Base-by-base conservation (phyloP, 106 monocot genomes). In the Alisma plantagoaquatica region DNA sequence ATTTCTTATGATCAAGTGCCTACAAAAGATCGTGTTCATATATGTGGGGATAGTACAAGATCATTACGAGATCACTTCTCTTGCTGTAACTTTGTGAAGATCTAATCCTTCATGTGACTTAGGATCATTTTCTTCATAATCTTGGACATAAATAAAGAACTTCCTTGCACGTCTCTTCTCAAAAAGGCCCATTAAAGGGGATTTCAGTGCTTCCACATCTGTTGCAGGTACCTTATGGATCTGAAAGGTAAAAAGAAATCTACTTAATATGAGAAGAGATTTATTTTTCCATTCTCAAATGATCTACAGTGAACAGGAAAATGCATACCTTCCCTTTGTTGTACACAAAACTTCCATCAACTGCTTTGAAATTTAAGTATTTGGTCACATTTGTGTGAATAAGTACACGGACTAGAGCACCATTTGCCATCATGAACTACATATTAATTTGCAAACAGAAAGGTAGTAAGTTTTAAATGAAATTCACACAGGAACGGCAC, bases 351-450 rank as follows among this genome's bases (percentile, higher is more conserved):
- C 93, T 83, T 43, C 93, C 93, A 67, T 93, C 93, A 60, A 93
- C 93, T 32, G 93, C 93, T 46, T 93, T 93, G 57, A 87, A 93
- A 60, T 83, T 93, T 32, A 93, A 50, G 65, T 93, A 87, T 44
- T 93, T 69, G 18, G 93, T 87, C 23, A 87, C 93, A 62, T 75
- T 83, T 0, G 87, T 83, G 69, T 80, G 92, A 46, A 93, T 93
- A 26, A 93, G 73, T 53, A 93, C 87, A 53, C 92, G 83, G 24
- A 93, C 87, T 8, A 93, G 70, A 63, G 77, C 54, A 51, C 93
- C 93, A 59, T 93, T 93, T 15, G 93, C 93, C 93, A 93, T 93
- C 93, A 93, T 93, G 54, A 93, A 93, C 93, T 83, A 80, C 29
- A n/a, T n/a, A n/a, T n/a, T n/a, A n/a, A n/a, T n/a, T n/a, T n/a